phyloP scores from a whole-genome alignment of 2,329 filamentous ascomycete species.

The Coccinonectria pachysandricola region DNA sequence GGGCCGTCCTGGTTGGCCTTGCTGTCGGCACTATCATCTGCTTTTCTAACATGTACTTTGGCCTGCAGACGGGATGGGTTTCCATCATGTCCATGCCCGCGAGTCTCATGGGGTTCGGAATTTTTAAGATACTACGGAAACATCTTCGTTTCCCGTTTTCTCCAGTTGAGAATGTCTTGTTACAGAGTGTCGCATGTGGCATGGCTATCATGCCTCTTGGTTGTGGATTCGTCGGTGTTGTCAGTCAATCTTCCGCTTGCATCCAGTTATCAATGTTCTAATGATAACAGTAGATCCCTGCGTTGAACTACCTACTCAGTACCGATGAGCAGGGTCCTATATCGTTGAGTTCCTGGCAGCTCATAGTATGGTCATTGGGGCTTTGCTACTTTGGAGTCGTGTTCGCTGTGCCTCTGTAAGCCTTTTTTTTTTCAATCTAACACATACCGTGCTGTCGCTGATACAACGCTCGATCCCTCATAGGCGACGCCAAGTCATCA shows the following conservation, averaged over 20 bases:
- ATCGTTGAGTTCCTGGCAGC: slow-evolving; percentile 58
- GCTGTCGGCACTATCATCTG: slow-evolving; percentile 83
- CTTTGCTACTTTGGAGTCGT: slow-evolving; percentile 95
- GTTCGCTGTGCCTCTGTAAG: slow-evolving; percentile 78
- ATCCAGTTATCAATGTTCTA: slow-evolving; percentile 1
- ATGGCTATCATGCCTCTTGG: slow-evolving; percentile 96
- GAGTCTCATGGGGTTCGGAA: slow-evolving; percentile 85
- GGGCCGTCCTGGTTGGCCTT: slow-evolving; percentile 70
- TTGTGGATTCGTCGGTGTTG: slow-evolving; percentile 87
- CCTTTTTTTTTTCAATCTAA: too few species aligned
- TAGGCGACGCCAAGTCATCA: slow-evolving; percentile 77
- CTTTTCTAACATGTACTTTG: slow-evolving; percentile 98
- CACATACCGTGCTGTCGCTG: too few species aligned
- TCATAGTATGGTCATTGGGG: slow-evolving; percentile 84
- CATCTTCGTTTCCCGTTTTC: slow-evolving; percentile 74
- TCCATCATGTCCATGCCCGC: slow-evolving; percentile 95
- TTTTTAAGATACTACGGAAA: slow-evolving; percentile 71
- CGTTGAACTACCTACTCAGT: slow-evolving; percentile 75
- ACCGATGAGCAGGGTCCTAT: slow-evolving; percentile 71
- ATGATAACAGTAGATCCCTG: slow-evolving; percentile 51
- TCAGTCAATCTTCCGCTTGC: slow-evolving; percentile 22
- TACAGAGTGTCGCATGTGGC: slow-evolving; percentile 89
- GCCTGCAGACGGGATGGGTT: slow-evolving; percentile 69
- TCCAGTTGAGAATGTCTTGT: slow-evolving; percentile 90
- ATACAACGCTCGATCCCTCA: too few species aligned